A percentile compares a stretch with the other conserved stretches of the same genome.
Conservation (phyloP, 1,284 basidiomycete species). For the Cryptococcus sp. region DNA sequence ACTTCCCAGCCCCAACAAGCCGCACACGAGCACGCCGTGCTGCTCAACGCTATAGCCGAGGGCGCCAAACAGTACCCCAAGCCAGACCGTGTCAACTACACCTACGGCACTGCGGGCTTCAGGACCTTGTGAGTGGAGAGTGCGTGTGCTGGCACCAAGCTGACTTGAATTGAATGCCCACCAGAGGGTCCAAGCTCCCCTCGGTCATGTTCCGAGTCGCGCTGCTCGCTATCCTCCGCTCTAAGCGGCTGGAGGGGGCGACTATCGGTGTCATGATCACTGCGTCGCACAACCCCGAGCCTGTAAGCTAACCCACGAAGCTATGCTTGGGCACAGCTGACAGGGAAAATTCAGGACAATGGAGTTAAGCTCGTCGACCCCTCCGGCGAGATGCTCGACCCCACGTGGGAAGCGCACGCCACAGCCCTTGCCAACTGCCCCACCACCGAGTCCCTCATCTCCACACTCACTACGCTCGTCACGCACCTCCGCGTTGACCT, state of each 20-base stretch:
- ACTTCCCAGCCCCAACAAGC: constrained; percentile 10
- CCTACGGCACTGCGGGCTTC: constrained; percentile 95
- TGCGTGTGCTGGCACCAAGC: neutral
- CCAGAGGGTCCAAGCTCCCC: constrained; percentile 75
- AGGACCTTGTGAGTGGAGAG: constrained; percentile 71
- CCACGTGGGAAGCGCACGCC: constrained; percentile 88
- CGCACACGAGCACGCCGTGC: constrained; percentile 30
- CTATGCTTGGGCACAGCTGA: neutral
- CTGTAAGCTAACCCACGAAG: constrained; percentile 55
- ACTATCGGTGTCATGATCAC: constrained; percentile 98
- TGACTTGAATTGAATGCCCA: too few species aligned
- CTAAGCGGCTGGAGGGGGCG: constrained; percentile 83
- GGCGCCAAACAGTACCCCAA: constrained; percentile 51
- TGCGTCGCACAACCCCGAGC: constrained; percentile 96
- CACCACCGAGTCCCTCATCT: constrained; percentile 68
- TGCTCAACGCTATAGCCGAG: constrained; percentile 36
- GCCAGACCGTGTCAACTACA: constrained; percentile 56
- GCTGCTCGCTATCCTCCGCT: constrained; percentile 82
- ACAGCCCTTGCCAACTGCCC: constrained; percentile 84
- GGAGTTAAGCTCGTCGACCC: constrained; percentile 98
- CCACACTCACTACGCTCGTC: constrained; percentile 64
- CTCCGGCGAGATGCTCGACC: constrained; percentile 97
- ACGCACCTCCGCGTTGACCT: constrained; percentile 71
- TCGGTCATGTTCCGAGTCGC: constrained; percentile 92
- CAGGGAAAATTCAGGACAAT: constrained; percentile 70